phyloP scores from a whole-genome alignment of 2,329 filamentous ascomycete genomes.

The Aspergillus sp. region DNA sequence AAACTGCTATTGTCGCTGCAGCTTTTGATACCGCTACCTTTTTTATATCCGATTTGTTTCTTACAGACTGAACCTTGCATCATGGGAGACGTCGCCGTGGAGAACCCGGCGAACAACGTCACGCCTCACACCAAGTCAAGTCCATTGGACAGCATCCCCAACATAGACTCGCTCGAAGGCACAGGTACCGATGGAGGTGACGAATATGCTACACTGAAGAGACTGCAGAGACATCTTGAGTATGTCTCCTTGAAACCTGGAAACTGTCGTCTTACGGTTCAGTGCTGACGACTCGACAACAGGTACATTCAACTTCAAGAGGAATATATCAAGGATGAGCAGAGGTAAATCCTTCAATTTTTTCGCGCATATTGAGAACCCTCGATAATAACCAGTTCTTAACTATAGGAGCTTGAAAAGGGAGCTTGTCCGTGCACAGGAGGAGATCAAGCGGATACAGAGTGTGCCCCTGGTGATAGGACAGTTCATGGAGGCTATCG shows the following conservation, averaged over 20 bases:
- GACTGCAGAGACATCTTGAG: constrained; percentile 93
- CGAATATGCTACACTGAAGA: constrained; percentile 93
- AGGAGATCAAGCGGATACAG: constrained; percentile 99
- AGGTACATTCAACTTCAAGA: constrained; percentile 96
- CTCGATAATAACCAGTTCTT: neutral
- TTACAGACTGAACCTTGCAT: constrained; percentile 12
- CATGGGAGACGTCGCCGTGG: constrained; percentile 86
- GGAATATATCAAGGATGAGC: constrained; percentile 99
- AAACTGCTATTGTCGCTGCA: neutral
- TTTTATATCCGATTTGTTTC: neutral
- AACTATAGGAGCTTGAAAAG: constrained; percentile 78
- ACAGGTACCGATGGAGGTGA: constrained; percentile 75
- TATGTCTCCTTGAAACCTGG: constrained; percentile 43
- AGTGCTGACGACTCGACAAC: constrained; percentile 17
- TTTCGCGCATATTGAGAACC: neutral
- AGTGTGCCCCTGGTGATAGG: constrained; percentile 96
- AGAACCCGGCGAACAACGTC: constrained; percentile 70
- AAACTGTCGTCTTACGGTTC: neutral
- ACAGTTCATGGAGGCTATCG: constrained; percentile 99
- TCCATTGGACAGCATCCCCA: constrained; percentile 73
- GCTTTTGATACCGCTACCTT: neutral
- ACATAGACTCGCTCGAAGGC: constrained; percentile 85
- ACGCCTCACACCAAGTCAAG: constrained; percentile 76
- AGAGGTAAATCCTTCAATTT: constrained; percentile 58
- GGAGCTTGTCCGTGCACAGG: constrained; percentile 92